phyloP scores from a whole-genome alignment of 371 early-diverging fungal species.

The Thermomucor indicae-seudaticae region DNA sequence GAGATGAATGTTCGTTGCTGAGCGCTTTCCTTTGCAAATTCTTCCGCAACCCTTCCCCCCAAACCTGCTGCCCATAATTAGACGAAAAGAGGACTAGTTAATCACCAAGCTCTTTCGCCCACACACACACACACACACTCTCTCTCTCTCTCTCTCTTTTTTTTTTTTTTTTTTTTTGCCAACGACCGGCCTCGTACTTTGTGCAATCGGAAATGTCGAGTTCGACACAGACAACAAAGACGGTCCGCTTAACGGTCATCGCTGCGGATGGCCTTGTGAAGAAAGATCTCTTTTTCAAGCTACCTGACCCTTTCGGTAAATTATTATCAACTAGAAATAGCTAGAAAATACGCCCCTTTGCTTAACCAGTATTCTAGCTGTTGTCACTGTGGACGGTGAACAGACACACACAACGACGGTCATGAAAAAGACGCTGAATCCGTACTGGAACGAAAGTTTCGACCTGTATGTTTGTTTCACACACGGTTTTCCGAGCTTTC shows the following conservation, averaged over 20 bases:
- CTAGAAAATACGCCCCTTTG: slow-evolving; percentile 1
- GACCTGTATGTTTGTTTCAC: slow-evolving; percentile 44
- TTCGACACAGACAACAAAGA: slow-evolving; percentile 29
- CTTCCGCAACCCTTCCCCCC: too few species aligned
- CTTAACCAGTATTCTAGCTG: slow-evolving; percentile 80
- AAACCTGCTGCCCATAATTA: too few species aligned
- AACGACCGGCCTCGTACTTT: too few species aligned
- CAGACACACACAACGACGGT: slow-evolving; percentile 80
- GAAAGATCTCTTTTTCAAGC: slow-evolving; percentile 76
- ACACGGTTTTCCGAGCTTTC: not conserved
- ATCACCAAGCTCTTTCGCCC: too few species aligned
- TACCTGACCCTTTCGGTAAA: slow-evolving; percentile 64
- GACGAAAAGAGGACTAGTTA: too few species aligned
- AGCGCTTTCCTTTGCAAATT: too few species aligned
- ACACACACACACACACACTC: too few species aligned
- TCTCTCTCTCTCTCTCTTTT: slow-evolving; percentile 1
- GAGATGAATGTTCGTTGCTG: too few species aligned
- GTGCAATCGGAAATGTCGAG: slow-evolving; percentile 19
- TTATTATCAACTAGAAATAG: not conserved
- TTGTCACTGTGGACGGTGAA: slow-evolving; percentile 87
- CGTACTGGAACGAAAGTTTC: slow-evolving; percentile 81
- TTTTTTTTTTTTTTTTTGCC: slow-evolving; percentile 3
- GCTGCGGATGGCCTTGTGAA: slow-evolving; percentile 91
- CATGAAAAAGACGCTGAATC: slow-evolving; percentile 73
- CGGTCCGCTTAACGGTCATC: slow-evolving; percentile 63